phyloP scores from a whole-genome alignment of 192 early-diverging fungal species.

The Phlyctochytrium bullatum region DNA sequence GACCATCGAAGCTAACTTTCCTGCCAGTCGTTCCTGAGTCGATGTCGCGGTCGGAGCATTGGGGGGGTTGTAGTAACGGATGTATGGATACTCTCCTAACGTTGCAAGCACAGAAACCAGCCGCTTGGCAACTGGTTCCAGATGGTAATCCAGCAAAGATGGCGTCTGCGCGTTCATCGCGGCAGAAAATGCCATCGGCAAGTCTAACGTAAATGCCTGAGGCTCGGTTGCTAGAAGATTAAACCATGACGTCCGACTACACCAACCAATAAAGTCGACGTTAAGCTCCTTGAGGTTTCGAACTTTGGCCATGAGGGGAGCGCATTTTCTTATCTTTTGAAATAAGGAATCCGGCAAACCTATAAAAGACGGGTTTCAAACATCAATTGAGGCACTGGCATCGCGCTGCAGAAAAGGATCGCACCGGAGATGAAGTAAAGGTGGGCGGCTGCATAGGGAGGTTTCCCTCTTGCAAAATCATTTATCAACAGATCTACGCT shows the following conservation, averaged over 20 bases:
- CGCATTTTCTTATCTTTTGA: constrained; percentile 55
- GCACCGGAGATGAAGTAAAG: constrained; percentile 39
- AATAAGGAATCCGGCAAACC: constrained; percentile 66
- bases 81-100: constrained; percentile 87
- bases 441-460: constrained; percentile 46
- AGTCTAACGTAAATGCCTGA: constrained; percentile 70
- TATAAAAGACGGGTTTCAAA: constrained; percentile 20
- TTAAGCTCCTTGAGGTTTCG: constrained; percentile 72
- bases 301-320: constrained; percentile 47
- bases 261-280: constrained; percentile 81
- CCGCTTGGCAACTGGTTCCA: constrained; percentile 52
- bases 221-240: constrained; percentile 53
- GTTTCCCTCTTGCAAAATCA: constrained; percentile 47
- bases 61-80: constrained; percentile 83
- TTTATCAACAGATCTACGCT: constrained; percentile 49
- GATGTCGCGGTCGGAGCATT: constrained; percentile 53
- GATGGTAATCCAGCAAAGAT: constrained; percentile 52
- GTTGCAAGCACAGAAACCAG: constrained; percentile 83
- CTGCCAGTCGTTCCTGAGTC: constrained; percentile 67
- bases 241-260: constrained; percentile 3
- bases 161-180: constrained; percentile 62
- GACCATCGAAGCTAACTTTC: constrained; percentile 74
- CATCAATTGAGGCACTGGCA: neutral
- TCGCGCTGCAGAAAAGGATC: no score
- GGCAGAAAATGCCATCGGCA: constrained; percentile 59